phyloP scores from a whole-genome alignment of 2,329 filamentous ascomycete genomes.

The Sporothrix humicola region DNA sequence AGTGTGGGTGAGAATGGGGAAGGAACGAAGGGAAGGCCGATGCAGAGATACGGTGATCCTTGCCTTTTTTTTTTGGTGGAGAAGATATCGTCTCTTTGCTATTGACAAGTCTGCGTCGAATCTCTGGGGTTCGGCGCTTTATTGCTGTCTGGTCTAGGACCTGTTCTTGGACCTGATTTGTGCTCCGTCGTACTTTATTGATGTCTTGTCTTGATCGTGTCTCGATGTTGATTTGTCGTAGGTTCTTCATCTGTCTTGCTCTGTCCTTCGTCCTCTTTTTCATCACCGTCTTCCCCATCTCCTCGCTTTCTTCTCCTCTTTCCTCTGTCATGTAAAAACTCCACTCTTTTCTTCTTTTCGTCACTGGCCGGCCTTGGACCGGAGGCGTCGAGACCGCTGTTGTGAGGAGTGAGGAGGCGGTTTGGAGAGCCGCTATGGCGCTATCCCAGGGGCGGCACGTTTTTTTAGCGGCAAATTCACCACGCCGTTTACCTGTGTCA shows the following conservation, averaged over 20 bases:
- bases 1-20: no score
- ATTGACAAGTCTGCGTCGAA: background rate
- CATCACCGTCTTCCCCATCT: background rate
- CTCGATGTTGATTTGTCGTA: constrained; percentile 9
- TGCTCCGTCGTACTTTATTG: constrained; percentile 4
- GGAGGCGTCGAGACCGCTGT: background rate
- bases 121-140: constrained; percentile 14
- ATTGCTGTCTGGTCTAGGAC: constrained; percentile 14
- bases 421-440: background rate
- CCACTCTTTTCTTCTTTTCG: no score
- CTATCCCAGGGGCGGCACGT: constrained; percentile 11
- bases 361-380: constrained; percentile 11
- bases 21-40: background rate
- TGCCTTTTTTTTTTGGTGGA: background rate
- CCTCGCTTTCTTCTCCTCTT: background rate
- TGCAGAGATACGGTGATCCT: background rate
- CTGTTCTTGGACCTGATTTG: background rate
- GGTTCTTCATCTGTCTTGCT: background rate
- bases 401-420: background rate
- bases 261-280: background rate
- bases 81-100: no score
- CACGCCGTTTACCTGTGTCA: background rate
- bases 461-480: constrained; percentile 19
- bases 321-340: background rate
- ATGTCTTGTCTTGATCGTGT: background rate